Conservation (phyloP, 2,329 filamentous ascomycete genomes). For the Clonostachys chloroleuca region DNA sequence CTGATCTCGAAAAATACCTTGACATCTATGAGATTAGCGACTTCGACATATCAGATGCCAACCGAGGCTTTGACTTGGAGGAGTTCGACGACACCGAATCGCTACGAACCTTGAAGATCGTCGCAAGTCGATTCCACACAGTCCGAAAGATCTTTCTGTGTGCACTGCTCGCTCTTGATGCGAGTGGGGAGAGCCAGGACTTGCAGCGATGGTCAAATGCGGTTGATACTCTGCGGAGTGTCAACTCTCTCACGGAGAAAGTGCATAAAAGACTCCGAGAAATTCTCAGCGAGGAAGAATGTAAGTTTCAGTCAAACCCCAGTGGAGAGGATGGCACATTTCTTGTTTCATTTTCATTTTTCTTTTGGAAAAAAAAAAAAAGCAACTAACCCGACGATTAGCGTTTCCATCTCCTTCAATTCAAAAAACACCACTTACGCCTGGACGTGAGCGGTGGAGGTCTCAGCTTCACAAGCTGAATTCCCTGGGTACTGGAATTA, state of each 20-base stretch:
- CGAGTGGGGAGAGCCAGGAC: slow-evolving; percentile 72
- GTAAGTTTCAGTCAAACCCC: slow-evolving; percentile 37
- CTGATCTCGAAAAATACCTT: slow-evolving; percentile 86
- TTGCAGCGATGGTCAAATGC: slow-evolving; percentile 75
- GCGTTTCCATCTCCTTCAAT: slow-evolving; percentile 49
- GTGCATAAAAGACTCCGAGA: slow-evolving; percentile 63
- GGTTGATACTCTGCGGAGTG: slow-evolving; percentile 65
- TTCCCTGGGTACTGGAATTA: slow-evolving; percentile 83
- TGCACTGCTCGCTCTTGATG: slow-evolving; percentile 82
- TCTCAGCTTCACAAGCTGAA: slow-evolving; percentile 85
- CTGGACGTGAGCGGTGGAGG: slow-evolving; percentile 78
- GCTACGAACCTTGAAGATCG: slow-evolving; percentile 74
- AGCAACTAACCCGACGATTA: slow-evolving; percentile 6
- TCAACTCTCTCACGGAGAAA: slow-evolving; percentile 57
- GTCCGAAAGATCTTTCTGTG: slow-evolving; percentile 84
- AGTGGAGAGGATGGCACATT: background rate
- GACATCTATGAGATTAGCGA: slow-evolving; percentile 81
- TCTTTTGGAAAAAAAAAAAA: background rate
- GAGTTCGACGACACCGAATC: slow-evolving; percentile 74
- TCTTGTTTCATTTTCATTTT: background rate
- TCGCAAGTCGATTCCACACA: slow-evolving; percentile 75
- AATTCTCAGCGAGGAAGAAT: slow-evolving; percentile 76
- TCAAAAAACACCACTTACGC: slow-evolving; percentile 58
- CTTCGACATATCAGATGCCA: slow-evolving; percentile 67
- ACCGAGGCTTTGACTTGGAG: slow-evolving; percentile 58